Evolutionary conservation across 176 grass and related monocot species (phyloP).

Genomic region (Saccharum spontaneum): DNA sequence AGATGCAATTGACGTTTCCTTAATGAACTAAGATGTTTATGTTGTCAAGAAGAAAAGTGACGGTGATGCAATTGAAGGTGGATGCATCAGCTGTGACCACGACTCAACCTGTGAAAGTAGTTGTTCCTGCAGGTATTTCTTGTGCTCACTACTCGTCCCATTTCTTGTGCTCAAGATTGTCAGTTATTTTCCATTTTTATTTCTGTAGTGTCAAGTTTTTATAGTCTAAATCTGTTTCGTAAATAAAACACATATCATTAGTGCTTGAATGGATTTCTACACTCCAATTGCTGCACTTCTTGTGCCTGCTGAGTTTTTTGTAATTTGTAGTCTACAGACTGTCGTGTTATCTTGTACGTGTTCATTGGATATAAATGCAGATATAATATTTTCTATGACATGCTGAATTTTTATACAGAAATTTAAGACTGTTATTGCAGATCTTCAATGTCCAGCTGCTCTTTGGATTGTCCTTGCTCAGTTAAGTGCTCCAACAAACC

Average conservation of each 20-base stretch:
- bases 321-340: slow-evolving; percentile 19
- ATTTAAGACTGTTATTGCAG: slow-evolving; percentile 38
- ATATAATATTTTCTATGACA: not conserved
- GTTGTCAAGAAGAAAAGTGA: slow-evolving; percentile 74
- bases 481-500: slow-evolving; percentile 80
- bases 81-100: slow-evolving; percentile 61
- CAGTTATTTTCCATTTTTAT: not conserved
- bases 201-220: not conserved
- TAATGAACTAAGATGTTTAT: slow-evolving; percentile 70
- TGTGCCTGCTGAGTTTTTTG: not conserved
- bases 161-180: not conserved
- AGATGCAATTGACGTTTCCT: slow-evolving; percentile 23
- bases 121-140: slow-evolving; percentile 85
- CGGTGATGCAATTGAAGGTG: slow-evolving; percentile 44
- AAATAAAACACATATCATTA: not conserved
- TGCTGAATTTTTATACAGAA: not conserved
- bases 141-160: not conserved
- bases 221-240: not conserved
- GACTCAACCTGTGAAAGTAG: slow-evolving; percentile 66
- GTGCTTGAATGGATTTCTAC: not conserved
- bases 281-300: slow-evolving; percentile 2
- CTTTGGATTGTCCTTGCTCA: slow-evolving; percentile 71
- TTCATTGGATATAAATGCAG: slow-evolving; percentile 20
- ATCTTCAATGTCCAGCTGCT: slow-evolving; percentile 75
- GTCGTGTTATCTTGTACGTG: not conserved